Base-by-base conservation (phyloP, 2,329 filamentous ascomycete genomes). In the Chrysoporthe deuterocubensis region DNA sequence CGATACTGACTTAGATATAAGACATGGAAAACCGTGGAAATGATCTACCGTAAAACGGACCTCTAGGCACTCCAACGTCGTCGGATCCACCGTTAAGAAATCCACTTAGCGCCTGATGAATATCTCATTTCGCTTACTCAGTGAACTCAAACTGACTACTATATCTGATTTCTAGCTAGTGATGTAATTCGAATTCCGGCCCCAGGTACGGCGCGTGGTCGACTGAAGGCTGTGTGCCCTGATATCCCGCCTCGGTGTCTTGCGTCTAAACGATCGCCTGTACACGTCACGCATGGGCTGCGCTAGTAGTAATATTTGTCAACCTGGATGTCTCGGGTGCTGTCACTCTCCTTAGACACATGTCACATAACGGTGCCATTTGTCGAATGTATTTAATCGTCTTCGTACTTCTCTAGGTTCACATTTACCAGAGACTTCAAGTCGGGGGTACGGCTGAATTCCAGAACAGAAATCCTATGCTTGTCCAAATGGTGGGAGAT, bases 211-310 rank as follows among this genome's bases (percentile, higher is more conserved):
- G 9, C 9, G 37, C 9, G 9, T 40, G 37, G 9, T 40, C 6
- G 9, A 40, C 34, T 46, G 43, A 2, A 8, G 21, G n/a, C 4
- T 9, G 5, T 68, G n/a, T 40, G 2, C 18, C 43, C 37, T 42
- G 42, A 44, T 16, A 44, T 9, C 32, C 59, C 57, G 56, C 52
- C 18, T 43, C 11, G 4, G 60, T 68, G 64, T 66, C 67, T 68
- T n/a, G 59, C 40, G 46, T 52, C 59, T 64, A 68, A 66, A 66
- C 67, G n/a, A 21, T 7, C 26, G 13, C 7, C 21, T 66, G 67
- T 59, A 66, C 67, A 68, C 52, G 64, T 65, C 61, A 67, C 65
- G 34, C 43, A 13, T 3, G 14, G 46, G 54, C 64, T 42, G 46
- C 44, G 40, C 50, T 48, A 48, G 43, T 4, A 18, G 32, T 7